Percentiles rank a stretch among this genome's conserved stretches.
Conservation (phyloP, 768 basidiomycete genomes). For the Russula ochroleuca region DNA sequence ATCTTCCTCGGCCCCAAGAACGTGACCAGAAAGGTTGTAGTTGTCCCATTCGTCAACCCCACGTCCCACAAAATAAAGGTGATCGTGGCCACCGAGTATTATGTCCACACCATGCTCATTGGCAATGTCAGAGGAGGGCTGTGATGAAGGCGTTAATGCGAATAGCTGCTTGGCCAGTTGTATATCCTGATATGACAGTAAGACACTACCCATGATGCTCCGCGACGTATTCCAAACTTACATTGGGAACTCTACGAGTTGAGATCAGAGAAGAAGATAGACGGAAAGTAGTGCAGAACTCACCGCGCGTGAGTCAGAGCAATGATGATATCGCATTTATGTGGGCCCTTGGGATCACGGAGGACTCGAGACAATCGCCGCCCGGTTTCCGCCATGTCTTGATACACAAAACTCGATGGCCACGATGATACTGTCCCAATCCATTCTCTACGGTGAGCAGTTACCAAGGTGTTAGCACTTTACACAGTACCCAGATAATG, state of each 20-base stretch:
- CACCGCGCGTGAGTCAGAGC: constrained; percentile 83
- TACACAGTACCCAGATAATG: neutral
- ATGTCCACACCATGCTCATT: constrained; percentile 74
- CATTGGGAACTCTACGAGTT: constrained; percentile 34
- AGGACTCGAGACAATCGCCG: constrained; percentile 67
- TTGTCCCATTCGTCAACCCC: constrained; percentile 65
- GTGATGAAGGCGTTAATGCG: constrained; percentile 55
- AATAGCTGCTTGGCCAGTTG: constrained; percentile 59
- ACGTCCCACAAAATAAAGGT: constrained; percentile 68
- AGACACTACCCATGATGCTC: neutral
- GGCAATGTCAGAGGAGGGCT: constrained; percentile 41
- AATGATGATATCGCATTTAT: constrained; percentile 76
- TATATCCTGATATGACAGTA: constrained; percentile 52
- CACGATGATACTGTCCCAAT: constrained; percentile 83
- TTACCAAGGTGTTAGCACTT: constrained; percentile 3
- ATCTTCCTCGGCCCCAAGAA: constrained; percentile 69
- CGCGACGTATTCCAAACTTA: constrained; percentile 16
- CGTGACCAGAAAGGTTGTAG: constrained; percentile 48
- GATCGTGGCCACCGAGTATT: constrained; percentile 86
- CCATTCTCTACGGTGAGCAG: constrained; percentile 61
- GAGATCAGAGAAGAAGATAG: neutral
- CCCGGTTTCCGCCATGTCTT: constrained; percentile 68
- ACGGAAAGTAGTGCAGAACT: constrained; percentile 17
- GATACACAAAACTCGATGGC: constrained; percentile 75
- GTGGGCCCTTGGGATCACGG: constrained; percentile 62